Conservation (phyloP, 371 early-diverging fungal genomes). For the Amoeboaphelidium protococcarum region DNA sequence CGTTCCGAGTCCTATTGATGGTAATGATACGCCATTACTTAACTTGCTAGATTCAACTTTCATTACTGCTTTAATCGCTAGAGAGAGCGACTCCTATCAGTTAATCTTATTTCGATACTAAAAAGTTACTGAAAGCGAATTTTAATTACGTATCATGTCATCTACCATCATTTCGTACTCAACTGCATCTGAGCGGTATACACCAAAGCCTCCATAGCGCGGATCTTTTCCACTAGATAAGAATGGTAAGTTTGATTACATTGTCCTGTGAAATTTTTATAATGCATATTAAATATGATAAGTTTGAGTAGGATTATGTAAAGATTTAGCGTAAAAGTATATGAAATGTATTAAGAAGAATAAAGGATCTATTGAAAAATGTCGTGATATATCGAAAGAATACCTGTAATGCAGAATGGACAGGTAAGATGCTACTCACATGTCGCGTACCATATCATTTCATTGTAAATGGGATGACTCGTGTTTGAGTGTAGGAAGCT, state of each 20-base stretch:
- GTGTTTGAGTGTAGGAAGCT: no score
- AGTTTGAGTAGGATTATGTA: slow-evolving; percentile 14
- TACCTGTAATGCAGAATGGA: slow-evolving; percentile 19
- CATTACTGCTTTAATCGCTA: no score
- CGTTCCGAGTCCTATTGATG: not conserved
- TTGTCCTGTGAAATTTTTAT: no score
- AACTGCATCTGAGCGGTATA: not conserved
- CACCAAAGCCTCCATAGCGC: slow-evolving; percentile 12
- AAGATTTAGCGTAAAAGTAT: slow-evolving; percentile 10
- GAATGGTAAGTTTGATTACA: slow-evolving; percentile 4
- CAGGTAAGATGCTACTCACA: slow-evolving; percentile 3
- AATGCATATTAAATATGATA: no score
- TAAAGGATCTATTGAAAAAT: slow-evolving; percentile 7
- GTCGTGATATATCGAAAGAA: slow-evolving; percentile 10
- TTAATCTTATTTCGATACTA: no score
- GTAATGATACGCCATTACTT: not conserved
- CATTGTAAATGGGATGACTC: no score
- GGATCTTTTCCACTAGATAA: slow-evolving; percentile 22
- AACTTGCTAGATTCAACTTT: no score
- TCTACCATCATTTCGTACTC: not conserved
- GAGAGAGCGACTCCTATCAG: no score
- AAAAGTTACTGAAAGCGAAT: no score
- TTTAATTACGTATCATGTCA: no score
- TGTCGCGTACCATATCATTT: not conserved
- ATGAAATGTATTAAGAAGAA: slow-evolving; percentile 9